A percentile compares a stretch with the other conserved stretches of the same genome.
Evolutionary conservation across 208 protist genomes (phyloP).

Genomic region (Leishmania lainsoni): DNA sequence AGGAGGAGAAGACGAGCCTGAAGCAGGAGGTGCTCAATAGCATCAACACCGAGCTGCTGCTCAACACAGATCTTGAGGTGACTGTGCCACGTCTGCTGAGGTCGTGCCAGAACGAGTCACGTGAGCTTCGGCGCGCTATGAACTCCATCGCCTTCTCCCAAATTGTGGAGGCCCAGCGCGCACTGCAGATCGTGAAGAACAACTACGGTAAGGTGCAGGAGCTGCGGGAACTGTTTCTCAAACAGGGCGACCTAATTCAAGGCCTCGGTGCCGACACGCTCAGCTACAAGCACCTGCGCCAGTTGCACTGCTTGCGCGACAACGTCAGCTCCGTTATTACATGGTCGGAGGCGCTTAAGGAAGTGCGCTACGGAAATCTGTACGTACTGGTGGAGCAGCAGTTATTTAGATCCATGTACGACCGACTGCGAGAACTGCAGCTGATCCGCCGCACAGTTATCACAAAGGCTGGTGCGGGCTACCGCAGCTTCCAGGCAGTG

Average conservation of each 20-base stretch:
- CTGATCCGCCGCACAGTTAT: slow-evolving; percentile 75
- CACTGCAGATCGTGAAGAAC: slow-evolving; percentile 69
- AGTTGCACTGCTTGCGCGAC: slow-evolving; percentile 78
- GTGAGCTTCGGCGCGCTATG: slow-evolving; percentile 76
- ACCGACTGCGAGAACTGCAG: slow-evolving; percentile 65
- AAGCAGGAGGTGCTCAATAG: slow-evolving; percentile 66
- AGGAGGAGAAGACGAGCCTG: slow-evolving; percentile 57
- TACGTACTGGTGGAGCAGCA: slow-evolving; percentile 62
- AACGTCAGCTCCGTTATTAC: slow-evolving; percentile 84
- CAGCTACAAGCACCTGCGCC: slow-evolving; percentile 70
- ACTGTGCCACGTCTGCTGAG: slow-evolving; percentile 76
- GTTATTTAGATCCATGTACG: slow-evolving; percentile 69
- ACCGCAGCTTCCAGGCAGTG: slow-evolving; percentile 62
- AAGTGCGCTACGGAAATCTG: slow-evolving; percentile 79
- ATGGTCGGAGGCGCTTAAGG: slow-evolving; percentile 81
- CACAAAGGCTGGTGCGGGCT: slow-evolving; percentile 56
- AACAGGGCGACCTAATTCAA: slow-evolving; percentile 77
- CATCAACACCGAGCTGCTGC: slow-evolving; percentile 81
- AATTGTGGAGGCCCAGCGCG: slow-evolving; percentile 76
- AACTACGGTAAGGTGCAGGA: slow-evolving; percentile 67
- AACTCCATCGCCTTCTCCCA: slow-evolving; percentile 84
- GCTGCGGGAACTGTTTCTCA: slow-evolving; percentile 66
- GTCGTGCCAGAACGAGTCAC: slow-evolving; percentile 70
- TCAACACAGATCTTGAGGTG: slow-evolving; percentile 71
- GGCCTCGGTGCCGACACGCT: slow-evolving; percentile 66